These are phyloP conservation scores for Dillenia suffruticosa DNA, from an alignment of 164 flowering plant species.

Conservation along the genomic window DNA sequence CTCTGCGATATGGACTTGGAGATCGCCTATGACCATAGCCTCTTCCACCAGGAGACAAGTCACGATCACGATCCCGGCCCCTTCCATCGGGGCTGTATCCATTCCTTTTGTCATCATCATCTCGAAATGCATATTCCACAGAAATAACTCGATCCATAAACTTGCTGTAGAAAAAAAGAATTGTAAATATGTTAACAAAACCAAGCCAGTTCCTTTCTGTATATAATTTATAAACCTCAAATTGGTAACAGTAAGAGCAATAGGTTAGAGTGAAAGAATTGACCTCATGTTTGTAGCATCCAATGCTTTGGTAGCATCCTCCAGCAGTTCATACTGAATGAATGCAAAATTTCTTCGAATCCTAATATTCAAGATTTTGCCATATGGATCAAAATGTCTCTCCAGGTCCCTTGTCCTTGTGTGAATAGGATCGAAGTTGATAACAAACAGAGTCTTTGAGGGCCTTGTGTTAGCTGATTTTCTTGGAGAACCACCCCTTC, in stretches of 20 bases:
- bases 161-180: constrained; percentile 49
- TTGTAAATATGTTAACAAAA: no score
- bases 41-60: constrained; percentile 33
- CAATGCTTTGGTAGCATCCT: constrained; percentile 80
- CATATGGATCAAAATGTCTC: constrained; percentile 93
- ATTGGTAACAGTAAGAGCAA: no score
- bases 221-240: no score
- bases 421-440: constrained; percentile 76
- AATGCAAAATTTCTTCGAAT: constrained; percentile 95
- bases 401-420: constrained; percentile 87
- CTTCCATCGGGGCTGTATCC: constrained; percentile 66
- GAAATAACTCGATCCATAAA: constrained; percentile 85
- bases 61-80: constrained; percentile 32
- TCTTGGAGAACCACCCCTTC: constrained; percentile 61
- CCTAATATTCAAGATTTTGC: constrained; percentile 78
- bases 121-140: constrained; percentile 89
- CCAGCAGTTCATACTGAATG: constrained; percentile 82
- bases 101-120: constrained; percentile 79
- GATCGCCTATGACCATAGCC: constrained; percentile 20
- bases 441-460: constrained; percentile 92
- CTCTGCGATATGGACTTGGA: constrained; percentile 36
- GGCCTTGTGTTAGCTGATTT: constrained; percentile 60
- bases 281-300: constrained; percentile 59
- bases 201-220: no score
- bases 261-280: neutral